Evolutionary conservation across 2,329 filamentous ascomycete species (phyloP), one percentile per base, ranked within the genome.

Genomic region (Claviceps paspali): DNA sequence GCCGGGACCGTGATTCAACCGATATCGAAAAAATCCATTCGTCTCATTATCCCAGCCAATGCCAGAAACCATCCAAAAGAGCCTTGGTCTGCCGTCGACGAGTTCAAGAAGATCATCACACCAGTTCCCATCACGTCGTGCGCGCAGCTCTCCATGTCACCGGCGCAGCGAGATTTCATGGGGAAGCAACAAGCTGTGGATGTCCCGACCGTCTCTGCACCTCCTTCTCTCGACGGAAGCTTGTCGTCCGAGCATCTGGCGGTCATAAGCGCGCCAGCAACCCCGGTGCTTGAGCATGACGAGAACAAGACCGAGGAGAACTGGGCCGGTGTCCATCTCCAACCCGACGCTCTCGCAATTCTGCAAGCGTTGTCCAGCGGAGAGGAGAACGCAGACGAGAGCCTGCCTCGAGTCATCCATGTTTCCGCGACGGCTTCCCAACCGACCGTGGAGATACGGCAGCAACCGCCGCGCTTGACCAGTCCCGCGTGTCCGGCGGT

Each of bases 191-290:
- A 75, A 41, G 52, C 73, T 21, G 68, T 77, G 17, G 70, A 75
- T 33, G 68, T 88, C 3, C 85, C 85, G 2, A 78, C 75, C 26
- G 71, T 76, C 22, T 87, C 84, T 38, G 80, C 83, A 5, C 80
- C 87, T 4, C 88, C 88, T 3, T 95, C 88, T 4, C 67, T 94
- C 3, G 87, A 94, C 60, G 87, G 86, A 17, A 94, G 85, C 58
- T 62, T 91, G 49, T 81, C 77, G 7, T 93, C 87, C 2, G 87
- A 95, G 52, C 86, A 93, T 54, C 71, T 92, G 56, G 83, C 85
- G 2, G 72, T 70, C 37, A 70, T 86, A 55, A 93, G 85, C 50
- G 84, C 84, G 34, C 86, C 88, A 5, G 76, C 82, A 9, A 95
- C 87, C 1, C 87, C 87, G 11, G 70, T 88, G 42, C 68, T 83